Evolutionary conservation across 2,329 filamentous ascomycete species (phyloP), one percentile per base, ranked within the genome.

Genomic region (Cladophialophora yegresii): DNA sequence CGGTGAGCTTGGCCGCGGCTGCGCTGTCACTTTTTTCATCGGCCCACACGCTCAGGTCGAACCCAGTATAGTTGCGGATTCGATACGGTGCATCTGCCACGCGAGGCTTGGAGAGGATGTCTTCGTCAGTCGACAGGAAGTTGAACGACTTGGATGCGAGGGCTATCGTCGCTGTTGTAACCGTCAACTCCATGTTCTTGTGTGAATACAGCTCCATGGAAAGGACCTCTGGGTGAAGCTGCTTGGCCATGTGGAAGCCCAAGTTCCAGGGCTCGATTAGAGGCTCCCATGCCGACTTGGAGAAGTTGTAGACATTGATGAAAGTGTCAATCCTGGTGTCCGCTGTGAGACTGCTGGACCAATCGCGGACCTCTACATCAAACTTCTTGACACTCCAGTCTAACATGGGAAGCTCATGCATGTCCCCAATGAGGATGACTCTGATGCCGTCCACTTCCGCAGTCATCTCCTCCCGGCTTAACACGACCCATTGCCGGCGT

Each of bases 241-340:
- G 88, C 71, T 89, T 93, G 0, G 90, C 87, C 75, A 98, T 86
- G 67, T 96, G 91, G 70, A 99, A 87, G 1, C 92, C 92, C n/a
- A 98, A 83, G 70, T 93, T 88, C 95, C 95, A 99, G 7, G 96
- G 96, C 75, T 99, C 95, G 28, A 99, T 87, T 36, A 99, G 79
- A 2, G 95, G 95, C 76, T 99, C 95, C 95, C 95, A 99, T 3
- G 92, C 92, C 0, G 95, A 99, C 76, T 99, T 99, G 13, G 95
- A 95, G 78, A 99, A 99, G 77, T 99, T 99, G 82, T 96, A 99
- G 28, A 99, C 89, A 72, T 98, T 99, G 71, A 96, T 86, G 76
- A 96, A 96, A 69, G 93, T 92, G 67, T 97, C 92, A 54, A 99
- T 88, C n/a, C 87, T 89, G 0, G 92, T 90, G 73, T 97, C 92